Evolutionary conservation across 176 grass and related monocot genomes (phyloP).

Genomic region (Carex kokanica): DNA sequence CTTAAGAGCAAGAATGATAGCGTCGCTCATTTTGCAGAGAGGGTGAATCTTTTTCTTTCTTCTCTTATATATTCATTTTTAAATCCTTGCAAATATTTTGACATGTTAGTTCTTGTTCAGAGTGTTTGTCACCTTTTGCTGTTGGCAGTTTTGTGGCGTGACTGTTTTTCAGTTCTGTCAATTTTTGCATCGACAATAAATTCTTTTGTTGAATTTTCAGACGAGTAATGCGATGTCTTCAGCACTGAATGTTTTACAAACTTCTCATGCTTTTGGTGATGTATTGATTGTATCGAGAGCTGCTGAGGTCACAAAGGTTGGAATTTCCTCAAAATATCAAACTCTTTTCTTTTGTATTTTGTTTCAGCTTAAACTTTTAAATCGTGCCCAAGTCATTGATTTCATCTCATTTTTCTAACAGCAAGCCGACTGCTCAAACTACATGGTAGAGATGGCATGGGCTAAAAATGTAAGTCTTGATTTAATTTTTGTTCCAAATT

Average conservation of each 20-base stretch:
- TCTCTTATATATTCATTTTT: constrained; percentile 2
- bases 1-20: constrained; percentile 84
- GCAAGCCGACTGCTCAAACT: constrained; percentile 65
- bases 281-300: constrained; percentile 69
- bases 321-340: constrained; percentile 6
- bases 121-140: not conserved
- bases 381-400: constrained; percentile 27
- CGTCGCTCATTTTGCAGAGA: constrained; percentile 63
- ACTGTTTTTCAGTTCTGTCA: not conserved
- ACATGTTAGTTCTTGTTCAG: not conserved
- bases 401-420: constrained; percentile 23
- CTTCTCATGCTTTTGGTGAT: constrained; percentile 78
- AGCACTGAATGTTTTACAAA: constrained; percentile 74
- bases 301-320: constrained; percentile 70
- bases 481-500: constrained; percentile 6
- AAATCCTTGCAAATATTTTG: not conserved
- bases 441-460: constrained; percentile 95
- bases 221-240: constrained; percentile 67
- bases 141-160: not conserved
- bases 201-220: constrained; percentile 40
- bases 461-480: constrained; percentile 75
- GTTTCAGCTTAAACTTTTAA: constrained; percentile 4
- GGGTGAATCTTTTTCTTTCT: constrained; percentile 39
- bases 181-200: constrained; percentile 5
- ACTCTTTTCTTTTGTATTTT: not conserved